Conservation (phyloP, 2,329 filamentous ascomycete genomes). For the Elsinoe necatrix region DNA sequence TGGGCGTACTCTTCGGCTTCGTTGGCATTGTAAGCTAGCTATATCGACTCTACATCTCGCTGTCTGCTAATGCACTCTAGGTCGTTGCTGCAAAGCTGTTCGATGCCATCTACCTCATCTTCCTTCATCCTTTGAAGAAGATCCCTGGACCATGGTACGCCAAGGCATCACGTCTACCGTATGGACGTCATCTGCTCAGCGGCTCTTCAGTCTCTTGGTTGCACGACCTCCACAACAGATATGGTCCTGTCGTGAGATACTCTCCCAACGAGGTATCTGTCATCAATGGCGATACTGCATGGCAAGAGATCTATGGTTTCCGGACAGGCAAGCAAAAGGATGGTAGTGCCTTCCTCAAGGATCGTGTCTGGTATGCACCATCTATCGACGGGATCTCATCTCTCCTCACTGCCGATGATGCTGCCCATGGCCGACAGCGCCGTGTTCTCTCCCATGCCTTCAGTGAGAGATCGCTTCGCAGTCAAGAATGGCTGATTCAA, state of each 20-base stretch:
- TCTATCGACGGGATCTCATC: constrained; percentile 27
- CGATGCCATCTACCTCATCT: constrained; percentile 29
- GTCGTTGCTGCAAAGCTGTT: constrained; percentile 12
- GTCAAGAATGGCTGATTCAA: constrained; percentile 35
- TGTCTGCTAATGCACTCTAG: constrained; percentile 14
- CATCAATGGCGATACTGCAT: constrained; percentile 36
- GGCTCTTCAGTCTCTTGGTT: constrained; percentile 21
- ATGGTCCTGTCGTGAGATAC: constrained; percentile 37
- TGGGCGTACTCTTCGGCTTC: constrained; percentile 14
- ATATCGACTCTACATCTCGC: neutral
- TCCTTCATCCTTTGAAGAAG: constrained; percentile 33
- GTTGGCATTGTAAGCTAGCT: constrained; percentile 14
- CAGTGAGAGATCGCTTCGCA: constrained; percentile 34
- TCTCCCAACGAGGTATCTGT: constrained; percentile 37
- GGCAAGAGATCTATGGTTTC: constrained; percentile 38
- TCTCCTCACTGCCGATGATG: constrained; percentile 26
- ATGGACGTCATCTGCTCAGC: constrained; percentile 23
- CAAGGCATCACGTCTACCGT: constrained; percentile 28
- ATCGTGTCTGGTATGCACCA: constrained; percentile 29
- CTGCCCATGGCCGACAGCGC: constrained; percentile 29
- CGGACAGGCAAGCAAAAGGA: constrained; percentile 30
- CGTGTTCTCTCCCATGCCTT: constrained; percentile 36
- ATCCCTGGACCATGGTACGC: constrained; percentile 33
- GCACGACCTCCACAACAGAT: constrained; percentile 31
- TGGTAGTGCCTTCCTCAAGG: constrained; percentile 31